Percentiles rank a stretch among this genome's conserved stretches.
phyloP scores from a whole-genome alignment of 192 early-diverging fungal genomes.

The Umbelopsis ramanniana region DNA sequence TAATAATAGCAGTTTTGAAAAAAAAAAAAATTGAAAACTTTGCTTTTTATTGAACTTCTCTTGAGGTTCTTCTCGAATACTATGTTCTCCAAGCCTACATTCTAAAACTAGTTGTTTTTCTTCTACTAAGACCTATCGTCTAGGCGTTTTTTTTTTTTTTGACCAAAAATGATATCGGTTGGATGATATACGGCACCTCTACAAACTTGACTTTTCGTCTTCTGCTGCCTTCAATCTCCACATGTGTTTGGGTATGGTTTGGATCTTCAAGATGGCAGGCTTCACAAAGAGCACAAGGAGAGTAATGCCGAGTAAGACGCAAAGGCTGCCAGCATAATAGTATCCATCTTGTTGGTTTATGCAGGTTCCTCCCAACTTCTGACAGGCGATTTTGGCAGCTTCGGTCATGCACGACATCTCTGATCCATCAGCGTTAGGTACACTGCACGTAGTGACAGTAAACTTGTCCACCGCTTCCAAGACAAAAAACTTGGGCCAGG shows the following conservation, averaged over 20 bases:
- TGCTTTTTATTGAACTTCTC: too few species aligned
- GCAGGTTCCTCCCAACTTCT: constrained; percentile 69
- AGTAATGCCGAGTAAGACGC: constrained; percentile 70
- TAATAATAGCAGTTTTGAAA: too few species aligned
- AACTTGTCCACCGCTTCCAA: constrained; percentile 90
- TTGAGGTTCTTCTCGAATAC: too few species aligned
- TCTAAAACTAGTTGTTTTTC: background rate
- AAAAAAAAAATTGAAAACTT: too few species aligned
- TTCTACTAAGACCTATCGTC: background rate
- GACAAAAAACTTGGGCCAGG: constrained; percentile 95
- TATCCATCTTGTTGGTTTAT: constrained; percentile 81
- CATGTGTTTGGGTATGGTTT: constrained; percentile 42
- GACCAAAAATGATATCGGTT: too few species aligned
- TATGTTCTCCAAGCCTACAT: too few species aligned
- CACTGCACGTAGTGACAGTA: constrained; percentile 76
- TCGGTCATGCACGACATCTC: constrained; percentile 69
- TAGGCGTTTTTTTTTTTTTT: too few species aligned
- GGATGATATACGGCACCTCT: background rate
- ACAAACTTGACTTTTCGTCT: constrained; percentile 14
- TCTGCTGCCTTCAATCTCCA: constrained; percentile 31
- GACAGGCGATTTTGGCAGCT: constrained; percentile 64
- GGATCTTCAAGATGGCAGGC: constrained; percentile 64
- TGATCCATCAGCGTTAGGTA: constrained; percentile 47
- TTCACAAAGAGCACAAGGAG: constrained; percentile 63
- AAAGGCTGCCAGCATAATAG: constrained; percentile 75